A percentile compares a stretch with the other conserved stretches of the same genome.
These are phyloP conservation scores for Globisporangium barbulae DNA, from an alignment of 352 stramenopile genomes.

Conservation along the genomic window DNA sequence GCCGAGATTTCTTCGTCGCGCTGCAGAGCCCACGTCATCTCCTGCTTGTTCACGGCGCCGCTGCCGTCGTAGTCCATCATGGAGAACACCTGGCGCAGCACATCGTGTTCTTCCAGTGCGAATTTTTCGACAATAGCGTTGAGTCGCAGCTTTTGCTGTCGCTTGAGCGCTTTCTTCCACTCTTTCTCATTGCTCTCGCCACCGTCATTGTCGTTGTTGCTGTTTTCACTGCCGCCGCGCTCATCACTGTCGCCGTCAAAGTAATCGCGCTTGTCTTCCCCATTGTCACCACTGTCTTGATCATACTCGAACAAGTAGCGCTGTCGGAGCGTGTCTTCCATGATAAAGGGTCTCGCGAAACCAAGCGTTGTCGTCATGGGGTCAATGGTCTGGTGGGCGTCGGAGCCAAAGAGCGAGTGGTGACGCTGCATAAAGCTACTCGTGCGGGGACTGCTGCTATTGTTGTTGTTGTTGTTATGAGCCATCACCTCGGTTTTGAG, in stretches of 20 bases:
- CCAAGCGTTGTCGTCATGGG: constrained; percentile 20
- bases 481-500: not conserved
- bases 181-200: constrained; percentile 6
- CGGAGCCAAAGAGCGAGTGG: constrained; percentile 6
- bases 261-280: not conserved
- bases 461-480: constrained; percentile 13
- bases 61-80: constrained; percentile 68
- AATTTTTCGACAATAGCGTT: constrained; percentile 27
- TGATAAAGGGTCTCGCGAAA: constrained; percentile 25
- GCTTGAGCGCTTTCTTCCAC: not conserved
- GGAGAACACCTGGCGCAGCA: constrained; percentile 44
- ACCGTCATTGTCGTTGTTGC: not conserved
- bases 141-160: not conserved
- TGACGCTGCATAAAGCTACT: constrained; percentile 8
- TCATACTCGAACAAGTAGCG: not conserved
- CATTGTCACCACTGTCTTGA: not conserved
- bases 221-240: not conserved
- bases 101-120: constrained; percentile 27
- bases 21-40: constrained; percentile 65
- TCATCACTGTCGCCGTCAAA: not conserved
- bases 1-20: constrained; percentile 52
- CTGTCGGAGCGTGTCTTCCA: constrained; percentile 1
- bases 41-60: constrained; percentile 55
- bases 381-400: constrained; percentile 21
- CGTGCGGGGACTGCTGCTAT: constrained; percentile 1